Base-by-base conservation (phyloP, 257 asterid genomes). In the Lycium ferocissimum region DNA sequence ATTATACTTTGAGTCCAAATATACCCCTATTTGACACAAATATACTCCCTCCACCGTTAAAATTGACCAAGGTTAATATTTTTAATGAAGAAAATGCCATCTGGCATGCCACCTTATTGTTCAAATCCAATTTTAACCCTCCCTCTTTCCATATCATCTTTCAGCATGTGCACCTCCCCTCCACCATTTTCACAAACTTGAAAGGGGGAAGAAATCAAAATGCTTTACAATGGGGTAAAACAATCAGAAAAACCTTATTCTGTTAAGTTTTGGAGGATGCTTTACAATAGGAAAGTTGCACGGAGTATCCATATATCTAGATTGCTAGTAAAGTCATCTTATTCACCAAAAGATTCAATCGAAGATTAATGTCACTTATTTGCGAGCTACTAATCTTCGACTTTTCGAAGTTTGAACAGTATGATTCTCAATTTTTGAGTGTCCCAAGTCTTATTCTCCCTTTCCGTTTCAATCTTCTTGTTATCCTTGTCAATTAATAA, bases 201-300 rank as follows among this genome's bases (percentile, higher is more conserved):
- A 26, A 26, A 0, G 1, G 33, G 33, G 33, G 33, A 26, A 26
- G 33, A 26, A 26, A 26, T 26, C 33, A 26, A 26, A 26, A 26
- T 26, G 33, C 33, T 26, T 26, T 26, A 26, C 33, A 26, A 26
- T 4, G 26, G 63, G 82, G 82, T 0, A 9, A 51, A 22, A 40
- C 61, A 73, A 14, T 76, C 45, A 76, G 63, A 76, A 49, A 76
- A 76, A 15, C 26, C 15, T 49, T 51, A 7, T 76, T 76, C 22
- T 49, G 15, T 76, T 76, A 54, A 51, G 63, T 6, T 76, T 76
- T 3, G 81, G 47, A 76, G 1, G 6, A 76, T 76, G 47, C 47
- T 76, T 22, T 76, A 76, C 12, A 7, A 76, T 51, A 58, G 45
- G 47, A 3, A 76, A 76, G 26, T 76, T 26, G 15, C 82, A 51